Conservation (phyloP, 371 early-diverging fungal genomes). For the Fennellomyces sp. region DNA sequence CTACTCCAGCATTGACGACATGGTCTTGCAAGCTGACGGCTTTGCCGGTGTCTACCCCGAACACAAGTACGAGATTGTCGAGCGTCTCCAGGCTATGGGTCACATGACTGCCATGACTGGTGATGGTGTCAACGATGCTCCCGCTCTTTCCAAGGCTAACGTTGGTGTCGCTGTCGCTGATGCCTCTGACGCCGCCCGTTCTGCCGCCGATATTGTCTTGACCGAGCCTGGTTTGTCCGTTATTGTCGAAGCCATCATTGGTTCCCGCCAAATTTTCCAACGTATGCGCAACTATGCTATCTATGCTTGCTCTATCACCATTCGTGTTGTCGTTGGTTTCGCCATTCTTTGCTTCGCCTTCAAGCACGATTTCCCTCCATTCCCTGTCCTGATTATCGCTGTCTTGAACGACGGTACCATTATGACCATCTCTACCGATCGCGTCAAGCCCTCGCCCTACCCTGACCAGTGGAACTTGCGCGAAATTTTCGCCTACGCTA, state of each 20-base stretch:
- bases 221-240: constrained; percentile 78
- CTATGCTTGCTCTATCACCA: constrained; percentile 66
- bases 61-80: constrained; percentile 93
- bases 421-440: constrained; percentile 65
- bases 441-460: constrained; percentile 58
- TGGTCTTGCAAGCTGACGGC: constrained; percentile 79
- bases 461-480: constrained; percentile 62
- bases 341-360: constrained; percentile 60
- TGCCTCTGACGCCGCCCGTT: constrained; percentile 77
- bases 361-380: constrained; percentile 64
- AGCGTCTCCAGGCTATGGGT: constrained; percentile 82
- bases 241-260: constrained; percentile 68
- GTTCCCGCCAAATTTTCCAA: constrained; percentile 73
- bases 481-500: constrained; percentile 60
- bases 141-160: constrained; percentile 87
- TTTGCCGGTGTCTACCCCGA: constrained; percentile 96
- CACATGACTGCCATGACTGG: constrained; percentile 93
- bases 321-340: constrained; percentile 67
- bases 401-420: constrained; percentile 68
- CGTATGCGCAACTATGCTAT: constrained; percentile 70
- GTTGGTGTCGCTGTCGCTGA: constrained; percentile 86
- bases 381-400: constrained; percentile 66
- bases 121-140: constrained; percentile 98
- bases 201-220: constrained; percentile 80
- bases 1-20: constrained; percentile 77